Base-by-base conservation (phyloP, 1,139 yeast genomes). In the Saccharomycopsis phalli region DNA sequence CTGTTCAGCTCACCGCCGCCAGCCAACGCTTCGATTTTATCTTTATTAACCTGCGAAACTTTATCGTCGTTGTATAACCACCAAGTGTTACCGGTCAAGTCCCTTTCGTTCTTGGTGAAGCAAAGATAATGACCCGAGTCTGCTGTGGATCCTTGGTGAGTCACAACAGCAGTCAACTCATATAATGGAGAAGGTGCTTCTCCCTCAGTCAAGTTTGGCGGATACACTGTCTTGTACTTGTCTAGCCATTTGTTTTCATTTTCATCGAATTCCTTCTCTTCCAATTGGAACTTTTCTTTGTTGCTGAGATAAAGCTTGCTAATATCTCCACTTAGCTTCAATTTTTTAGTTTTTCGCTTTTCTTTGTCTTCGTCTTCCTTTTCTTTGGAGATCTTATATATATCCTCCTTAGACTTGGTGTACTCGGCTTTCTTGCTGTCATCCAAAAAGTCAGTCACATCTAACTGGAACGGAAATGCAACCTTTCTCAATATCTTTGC, bases 1-100 rank as follows among this genome's bases (percentile, higher is more conserved):
- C 94, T 78, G 61, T 91, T 98, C 52, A 94, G 79, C 63, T 93
- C 98, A 47, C 98, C 96, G 40, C 99, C 99, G 36, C 98, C 99
- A 6, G 96, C 83, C 49, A 93, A 69, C 42, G 73, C 63, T 57
- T 86, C 95, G 48, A 91, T 76, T 56, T 75, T 84, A 41, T 86
- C 93, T 55, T 76, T 82, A 46, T 69, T 73, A 13, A 88, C 87
- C 31, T 70, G 63, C 7, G 77, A 65, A n/a, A 93, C 95, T 57
- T 81, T 81, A 60, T 88, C 95, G 59, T 91, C 99, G 58, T 91
- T 87, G 62, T 86, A 93, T 56, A 79, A 81, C 80, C 84, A 91
- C 99, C 99, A 91, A 51, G 69, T 71, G 34, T 79, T 75, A 31
- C 82, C 86, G 25, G 65, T 71, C 38, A 68, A 53, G 55, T 80